Evolutionary conservation across 768 basidiomycete genomes (phyloP).

Genomic region (Infundibulicybe gibba): DNA sequence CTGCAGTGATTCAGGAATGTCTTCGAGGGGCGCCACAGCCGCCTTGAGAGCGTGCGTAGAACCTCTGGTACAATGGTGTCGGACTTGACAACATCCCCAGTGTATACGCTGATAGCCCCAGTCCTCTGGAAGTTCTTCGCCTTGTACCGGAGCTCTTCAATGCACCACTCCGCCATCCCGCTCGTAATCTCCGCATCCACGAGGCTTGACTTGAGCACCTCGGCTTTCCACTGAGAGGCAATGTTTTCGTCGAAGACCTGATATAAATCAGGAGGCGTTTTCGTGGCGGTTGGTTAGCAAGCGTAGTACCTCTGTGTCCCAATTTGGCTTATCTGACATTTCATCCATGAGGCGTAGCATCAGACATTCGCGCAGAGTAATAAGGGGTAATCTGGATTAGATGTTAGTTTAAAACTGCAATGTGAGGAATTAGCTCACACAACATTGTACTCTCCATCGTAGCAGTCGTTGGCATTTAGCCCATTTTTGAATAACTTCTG

Average conservation of each 20-base stretch:
- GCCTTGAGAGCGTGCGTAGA: constrained; percentile 11
- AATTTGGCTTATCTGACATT: constrained; percentile 15
- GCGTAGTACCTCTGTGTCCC: constrained; percentile 12
- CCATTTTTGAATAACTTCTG: not conserved
- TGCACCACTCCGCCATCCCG: constrained; percentile 16
- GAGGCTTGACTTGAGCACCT: constrained; percentile 1
- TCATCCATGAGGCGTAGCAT: constrained; percentile 16
- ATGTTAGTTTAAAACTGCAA: not conserved
- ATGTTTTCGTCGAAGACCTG: constrained; percentile 12
- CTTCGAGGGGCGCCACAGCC: constrained; percentile 9
- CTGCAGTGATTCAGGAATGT: constrained; percentile 18
- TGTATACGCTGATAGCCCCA: too few species aligned
- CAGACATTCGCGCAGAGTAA: constrained; percentile 12
- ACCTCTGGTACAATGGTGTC: constrained; percentile 5
- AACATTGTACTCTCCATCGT: not conserved
- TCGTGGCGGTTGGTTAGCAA: not conserved
- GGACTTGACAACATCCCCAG: too few species aligned
- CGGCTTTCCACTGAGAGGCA: constrained; percentile 11
- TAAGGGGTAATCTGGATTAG: too few species aligned
- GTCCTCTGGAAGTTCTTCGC: constrained; percentile 6
- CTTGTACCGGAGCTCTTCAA: constrained; percentile 15
- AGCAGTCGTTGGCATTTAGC: not conserved
- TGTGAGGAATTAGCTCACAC: not conserved
- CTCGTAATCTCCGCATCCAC: constrained; percentile 1
- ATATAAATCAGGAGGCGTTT: not conserved